Percentiles rank a stretch among this genome's conserved stretches.
Conservation (phyloP, 257 asterid genomes). For the Haberlea rhodopensis region DNA sequence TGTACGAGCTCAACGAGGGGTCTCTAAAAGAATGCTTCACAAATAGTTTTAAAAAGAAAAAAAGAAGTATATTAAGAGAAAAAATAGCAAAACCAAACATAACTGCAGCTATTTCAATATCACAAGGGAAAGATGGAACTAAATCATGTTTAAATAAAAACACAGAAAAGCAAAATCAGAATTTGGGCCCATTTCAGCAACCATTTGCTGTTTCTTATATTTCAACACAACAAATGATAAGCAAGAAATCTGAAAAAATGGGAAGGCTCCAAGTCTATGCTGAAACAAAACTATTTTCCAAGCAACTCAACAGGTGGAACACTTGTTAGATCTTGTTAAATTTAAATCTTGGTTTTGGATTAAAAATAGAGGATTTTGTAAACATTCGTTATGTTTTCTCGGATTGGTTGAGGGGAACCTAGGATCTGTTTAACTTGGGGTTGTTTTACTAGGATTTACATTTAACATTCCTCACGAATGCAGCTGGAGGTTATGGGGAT, state of each 20-base stretch:
- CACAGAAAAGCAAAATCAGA: not conserved
- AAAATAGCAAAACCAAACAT: not conserved
- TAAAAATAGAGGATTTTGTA: too few species aligned
- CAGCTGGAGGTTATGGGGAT: not conserved
- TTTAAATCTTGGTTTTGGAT: too few species aligned
- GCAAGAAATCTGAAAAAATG: not conserved
- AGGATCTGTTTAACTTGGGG: too few species aligned
- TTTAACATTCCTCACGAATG: not conserved
- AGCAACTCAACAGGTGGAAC: too few species aligned
- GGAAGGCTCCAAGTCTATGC: not conserved
- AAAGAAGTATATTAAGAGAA: not conserved
- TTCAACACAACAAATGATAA: not conserved
- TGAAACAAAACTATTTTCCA: too few species aligned
- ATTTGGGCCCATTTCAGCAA: not conserved
- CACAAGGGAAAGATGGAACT: not conserved
- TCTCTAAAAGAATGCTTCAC: conserved; percentile 35
- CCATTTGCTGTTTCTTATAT: not conserved
- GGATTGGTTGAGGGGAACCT: too few species aligned
- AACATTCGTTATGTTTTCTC: too few species aligned
- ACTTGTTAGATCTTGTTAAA: too few species aligned
- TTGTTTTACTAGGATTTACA: too few species aligned
- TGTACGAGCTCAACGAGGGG: conserved; percentile 27
- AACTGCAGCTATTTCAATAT: not conserved
- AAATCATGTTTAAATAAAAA: not conserved
- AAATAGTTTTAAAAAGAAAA: not conserved